A percentile compares a stretch with the other conserved stretches of the same genome.
phyloP scores from a whole-genome alignment of 768 basidiomycete species.

The Leccinum boreale region DNA sequence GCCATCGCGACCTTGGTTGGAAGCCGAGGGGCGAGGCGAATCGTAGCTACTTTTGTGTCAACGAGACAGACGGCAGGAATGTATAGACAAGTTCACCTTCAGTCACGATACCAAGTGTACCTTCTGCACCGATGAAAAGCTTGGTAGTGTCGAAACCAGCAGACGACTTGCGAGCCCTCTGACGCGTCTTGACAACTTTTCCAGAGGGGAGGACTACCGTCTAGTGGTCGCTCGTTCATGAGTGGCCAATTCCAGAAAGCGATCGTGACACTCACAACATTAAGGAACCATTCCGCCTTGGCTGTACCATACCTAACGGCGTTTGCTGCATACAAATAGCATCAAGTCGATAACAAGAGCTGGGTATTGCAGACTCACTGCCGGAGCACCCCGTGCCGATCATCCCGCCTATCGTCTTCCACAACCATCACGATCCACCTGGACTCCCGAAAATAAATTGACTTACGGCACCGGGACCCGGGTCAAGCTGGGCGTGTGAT shows the following conservation, averaged over 20 bases:
- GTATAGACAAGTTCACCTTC: slow-evolving; percentile 48
- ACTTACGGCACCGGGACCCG: slow-evolving; percentile 66
- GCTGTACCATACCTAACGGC: slow-evolving; percentile 87
- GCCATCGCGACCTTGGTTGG: slow-evolving; percentile 88
- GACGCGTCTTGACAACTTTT: slow-evolving; percentile 83
- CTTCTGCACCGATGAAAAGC: slow-evolving; percentile 87
- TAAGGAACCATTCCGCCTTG: slow-evolving; percentile 84
- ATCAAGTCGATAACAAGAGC: neutral
- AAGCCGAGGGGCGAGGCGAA: slow-evolving; percentile 75
- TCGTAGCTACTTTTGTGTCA: slow-evolving; percentile 51
- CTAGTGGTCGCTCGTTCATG: slow-evolving; percentile 31
- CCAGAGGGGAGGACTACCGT: slow-evolving; percentile 84
- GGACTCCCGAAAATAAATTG: neutral
- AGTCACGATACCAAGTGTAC: slow-evolving; percentile 86
- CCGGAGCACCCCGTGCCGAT: slow-evolving; percentile 84
- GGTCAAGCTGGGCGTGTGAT: slow-evolving; percentile 52
- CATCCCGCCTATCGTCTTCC: slow-evolving; percentile 83
- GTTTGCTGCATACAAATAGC: slow-evolving; percentile 46
- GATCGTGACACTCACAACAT: slow-evolving; percentile 48
- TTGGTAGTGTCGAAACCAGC: slow-evolving; percentile 88
- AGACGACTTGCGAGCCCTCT: slow-evolving; percentile 76
- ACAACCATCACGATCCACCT: slow-evolving; percentile 8
- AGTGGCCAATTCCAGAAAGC: neutral
- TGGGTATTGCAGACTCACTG: slow-evolving; percentile 45
- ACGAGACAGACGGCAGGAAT: neutral